Conservation (phyloP, 176 grass and related monocot species). For the Canna indica region DNA sequence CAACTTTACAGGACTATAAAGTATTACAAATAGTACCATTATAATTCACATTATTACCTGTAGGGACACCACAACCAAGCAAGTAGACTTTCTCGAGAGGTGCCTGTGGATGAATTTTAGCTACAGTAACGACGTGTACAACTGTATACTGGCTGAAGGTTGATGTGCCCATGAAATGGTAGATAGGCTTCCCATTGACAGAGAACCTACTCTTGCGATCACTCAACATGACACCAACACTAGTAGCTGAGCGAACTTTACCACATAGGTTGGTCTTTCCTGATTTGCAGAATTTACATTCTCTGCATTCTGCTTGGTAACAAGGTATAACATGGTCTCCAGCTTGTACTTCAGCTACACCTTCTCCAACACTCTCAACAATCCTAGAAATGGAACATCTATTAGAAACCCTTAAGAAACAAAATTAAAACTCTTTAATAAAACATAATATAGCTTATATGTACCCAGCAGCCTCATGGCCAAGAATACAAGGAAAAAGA, state of each 20-base stretch:
- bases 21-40: background rate
- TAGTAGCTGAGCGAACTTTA: conserved; percentile 79
- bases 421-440: background rate
- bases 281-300: conserved; percentile 90
- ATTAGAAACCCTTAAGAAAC: conserved; percentile 4
- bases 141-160: conserved; percentile 99
- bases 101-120: conserved; percentile 76
- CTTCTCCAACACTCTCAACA: conserved; percentile 95
- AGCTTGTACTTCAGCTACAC: conserved; percentile 76
- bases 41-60: conserved; percentile 40
- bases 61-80: conserved; percentile 92
- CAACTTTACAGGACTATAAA: too few relatives aligned
- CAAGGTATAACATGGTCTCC: conserved; percentile 98
- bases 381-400: conserved; percentile 25
- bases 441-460: background rate
- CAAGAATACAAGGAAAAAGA: conserved; percentile 97
- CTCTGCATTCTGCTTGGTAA: conserved; percentile 87
- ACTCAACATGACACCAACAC: conserved; percentile 84
- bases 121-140: conserved; percentile 93
- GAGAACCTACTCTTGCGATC: conserved; percentile 80
- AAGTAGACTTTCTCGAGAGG: conserved; percentile 88
- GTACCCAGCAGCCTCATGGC: conserved; percentile 94
- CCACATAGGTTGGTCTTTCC: conserved; percentile 97
- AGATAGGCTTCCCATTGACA: conserved; percentile 71
- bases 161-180: conserved; percentile 99